Percentiles rank a stretch among this genome's conserved stretches.
Conservation (phyloP, 1,284 basidiomycete species). For the Melampsora larici-populina region DNA sequence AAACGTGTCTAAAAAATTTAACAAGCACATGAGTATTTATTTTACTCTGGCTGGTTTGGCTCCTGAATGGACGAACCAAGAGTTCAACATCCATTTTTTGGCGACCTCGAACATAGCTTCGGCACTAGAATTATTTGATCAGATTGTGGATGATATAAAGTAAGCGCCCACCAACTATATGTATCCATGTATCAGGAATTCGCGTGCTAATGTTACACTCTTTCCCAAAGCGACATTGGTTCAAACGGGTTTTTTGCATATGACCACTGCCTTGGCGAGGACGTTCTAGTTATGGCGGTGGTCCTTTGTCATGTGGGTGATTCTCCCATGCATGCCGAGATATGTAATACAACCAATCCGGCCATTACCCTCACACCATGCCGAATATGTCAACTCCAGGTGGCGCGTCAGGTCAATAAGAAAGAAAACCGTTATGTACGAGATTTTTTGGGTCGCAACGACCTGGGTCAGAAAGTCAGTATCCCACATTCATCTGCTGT, state of each 20-base stretch:
- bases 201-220: too few species aligned
- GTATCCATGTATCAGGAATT: too few species aligned
- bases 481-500: too few species aligned
- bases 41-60: too few species aligned
- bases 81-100: too few species aligned
- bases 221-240: too few species aligned
- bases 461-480: not conserved
- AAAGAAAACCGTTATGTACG: not conserved
- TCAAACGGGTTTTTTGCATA: too few species aligned
- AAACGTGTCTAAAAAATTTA: too few species aligned
- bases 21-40: too few species aligned
- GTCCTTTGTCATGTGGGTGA: not conserved
- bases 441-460: not conserved
- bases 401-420: not conserved
- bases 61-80: too few species aligned
- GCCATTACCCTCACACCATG: not conserved
- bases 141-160: conserved; percentile 2
- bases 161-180: not conserved
- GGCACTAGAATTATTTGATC: not conserved
- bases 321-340: not conserved
- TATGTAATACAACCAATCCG: not conserved
- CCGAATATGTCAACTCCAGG: not conserved
- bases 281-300: not conserved
- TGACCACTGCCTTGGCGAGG: not conserved
- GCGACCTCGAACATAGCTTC: not conserved